Percentiles rank a stretch among this genome's conserved stretches.
Evolutionary conservation across 2,329 filamentous ascomycete species (phyloP).

Genomic region (Setomelanomma holmii): DNA sequence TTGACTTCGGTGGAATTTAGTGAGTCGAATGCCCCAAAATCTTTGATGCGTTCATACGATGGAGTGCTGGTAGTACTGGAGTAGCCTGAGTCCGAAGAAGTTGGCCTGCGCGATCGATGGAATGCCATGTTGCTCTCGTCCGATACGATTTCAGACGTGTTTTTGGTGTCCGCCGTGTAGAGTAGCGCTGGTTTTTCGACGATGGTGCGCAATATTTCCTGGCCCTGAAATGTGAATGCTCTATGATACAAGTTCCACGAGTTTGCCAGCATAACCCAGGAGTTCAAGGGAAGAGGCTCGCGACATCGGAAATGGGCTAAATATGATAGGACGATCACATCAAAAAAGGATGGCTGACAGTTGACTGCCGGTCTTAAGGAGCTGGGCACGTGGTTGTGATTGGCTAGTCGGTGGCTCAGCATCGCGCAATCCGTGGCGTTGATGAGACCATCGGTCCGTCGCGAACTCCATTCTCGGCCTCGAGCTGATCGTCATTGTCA

Average conservation of each 20-base stretch:
- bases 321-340: slow-evolving; percentile 5
- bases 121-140: slow-evolving; percentile 4
- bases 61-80: background rate
- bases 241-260: slow-evolving; percentile 2
- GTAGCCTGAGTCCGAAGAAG: slow-evolving; percentile 8
- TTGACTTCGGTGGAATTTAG: background rate
- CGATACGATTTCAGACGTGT: background rate
- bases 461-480: background rate
- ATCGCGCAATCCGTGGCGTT: slow-evolving; percentile 8
- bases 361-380: background rate
- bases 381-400: slow-evolving; percentile 5
- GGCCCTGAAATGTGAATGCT: slow-evolving; percentile 1
- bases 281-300: background rate
- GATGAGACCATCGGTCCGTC: slow-evolving; percentile 8
- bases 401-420: background rate
- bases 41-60: background rate
- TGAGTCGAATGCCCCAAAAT: background rate
- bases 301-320: slow-evolving; percentile 4
- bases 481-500: no score
- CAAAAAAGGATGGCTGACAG: background rate
- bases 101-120: slow-evolving; percentile 7
- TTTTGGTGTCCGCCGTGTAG: background rate
- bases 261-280: slow-evolving; percentile 1
- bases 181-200: background rate
- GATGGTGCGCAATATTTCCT: background rate